Conservation (phyloP, 306 rosid species). For the Malus asiatica region DNA sequence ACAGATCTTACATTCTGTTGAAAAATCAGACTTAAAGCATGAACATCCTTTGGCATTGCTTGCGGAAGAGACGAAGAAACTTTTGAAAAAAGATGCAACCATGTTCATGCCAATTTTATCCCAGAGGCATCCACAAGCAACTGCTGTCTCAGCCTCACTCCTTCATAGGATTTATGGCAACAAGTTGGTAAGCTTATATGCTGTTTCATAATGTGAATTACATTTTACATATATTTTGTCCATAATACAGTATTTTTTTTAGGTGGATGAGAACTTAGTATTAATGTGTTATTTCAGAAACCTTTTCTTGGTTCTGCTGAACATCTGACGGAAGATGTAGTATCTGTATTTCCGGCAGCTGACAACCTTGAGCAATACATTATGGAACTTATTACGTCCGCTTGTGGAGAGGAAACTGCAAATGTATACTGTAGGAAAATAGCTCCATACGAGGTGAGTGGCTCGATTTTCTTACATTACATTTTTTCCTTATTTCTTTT, state of each 20-base stretch:
- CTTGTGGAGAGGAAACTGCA: slow-evolving; percentile 73
- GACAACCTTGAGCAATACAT: slow-evolving; percentile 84
- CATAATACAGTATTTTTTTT: not conserved
- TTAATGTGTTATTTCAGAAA: slow-evolving; percentile 49
- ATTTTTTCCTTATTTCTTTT: not conserved
- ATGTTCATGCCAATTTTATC: slow-evolving; percentile 79
- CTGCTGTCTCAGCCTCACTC: slow-evolving; percentile 69
- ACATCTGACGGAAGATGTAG: slow-evolving; percentile 85
- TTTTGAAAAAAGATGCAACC: slow-evolving; percentile 65
- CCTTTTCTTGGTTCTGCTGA: slow-evolving; percentile 82
- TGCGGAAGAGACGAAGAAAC: slow-evolving; percentile 85
- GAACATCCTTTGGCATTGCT: slow-evolving; percentile 91
- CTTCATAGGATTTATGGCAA: slow-evolving; percentile 89
- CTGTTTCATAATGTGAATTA: slow-evolving; percentile 6
- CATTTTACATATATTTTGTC: not conserved
- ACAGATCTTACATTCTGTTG: slow-evolving; percentile 69
- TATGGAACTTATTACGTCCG: slow-evolving; percentile 60
- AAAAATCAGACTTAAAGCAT: slow-evolving; percentile 51
- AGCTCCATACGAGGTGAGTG: slow-evolving; percentile 65
- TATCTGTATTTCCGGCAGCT: slow-evolving; percentile 92
- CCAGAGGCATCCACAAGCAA: slow-evolving; percentile 87
- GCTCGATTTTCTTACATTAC: not conserved
- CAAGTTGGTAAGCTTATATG: slow-evolving; percentile 61
- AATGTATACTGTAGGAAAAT: slow-evolving; percentile 67
- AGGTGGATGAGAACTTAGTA: not conserved